These are phyloP conservation scores for Leishmania turanica DNA, from an alignment of 208 protist genomes.

Conservation along the genomic window DNA sequence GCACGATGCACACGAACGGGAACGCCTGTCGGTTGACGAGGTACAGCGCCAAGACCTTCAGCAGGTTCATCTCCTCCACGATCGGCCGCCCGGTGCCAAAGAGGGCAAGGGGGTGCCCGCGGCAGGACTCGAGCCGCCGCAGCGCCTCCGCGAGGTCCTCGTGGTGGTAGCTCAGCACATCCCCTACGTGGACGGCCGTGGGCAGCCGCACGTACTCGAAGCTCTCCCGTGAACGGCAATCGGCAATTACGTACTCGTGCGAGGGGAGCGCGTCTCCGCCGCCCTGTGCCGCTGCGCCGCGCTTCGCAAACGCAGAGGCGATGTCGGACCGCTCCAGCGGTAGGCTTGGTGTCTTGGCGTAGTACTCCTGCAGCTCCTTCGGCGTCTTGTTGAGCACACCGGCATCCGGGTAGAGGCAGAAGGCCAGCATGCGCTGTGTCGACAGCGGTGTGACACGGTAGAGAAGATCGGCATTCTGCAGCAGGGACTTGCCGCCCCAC, in stretches of 20 bases:
- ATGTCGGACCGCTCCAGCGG: constrained; percentile 81
- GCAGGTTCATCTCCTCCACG: constrained; percentile 86
- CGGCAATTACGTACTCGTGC: constrained; percentile 84
- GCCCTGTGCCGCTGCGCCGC: background rate
- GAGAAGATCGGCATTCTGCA: constrained; percentile 81
- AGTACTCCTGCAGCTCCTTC: constrained; percentile 62
- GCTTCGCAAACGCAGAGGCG: constrained; percentile 53
- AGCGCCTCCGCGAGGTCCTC: constrained; percentile 40
- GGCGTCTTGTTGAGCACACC: constrained; percentile 52
- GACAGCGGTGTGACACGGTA: constrained; percentile 71
- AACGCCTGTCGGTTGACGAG: constrained; percentile 68
- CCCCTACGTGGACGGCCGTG: constrained; percentile 70
- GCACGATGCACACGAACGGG: constrained; percentile 74
- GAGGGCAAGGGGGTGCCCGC: constrained; percentile 61
- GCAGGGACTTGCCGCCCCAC: constrained; percentile 61
- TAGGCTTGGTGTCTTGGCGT: constrained; percentile 50
- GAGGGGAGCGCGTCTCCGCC: constrained; percentile 14
- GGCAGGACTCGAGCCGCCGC: constrained; percentile 40
- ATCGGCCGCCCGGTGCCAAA: constrained; percentile 47
- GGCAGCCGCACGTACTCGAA: constrained; percentile 87
- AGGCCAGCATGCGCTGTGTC: constrained; percentile 66
- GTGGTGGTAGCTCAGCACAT: constrained; percentile 51
- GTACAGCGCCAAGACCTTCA: constrained; percentile 81
- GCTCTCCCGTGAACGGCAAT: constrained; percentile 82
- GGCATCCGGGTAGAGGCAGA: constrained; percentile 57